Evolutionary conservation across 2,329 filamentous ascomycete species (phyloP), one percentile per base, ranked within the genome.

Genomic region (Onygena corvina): DNA sequence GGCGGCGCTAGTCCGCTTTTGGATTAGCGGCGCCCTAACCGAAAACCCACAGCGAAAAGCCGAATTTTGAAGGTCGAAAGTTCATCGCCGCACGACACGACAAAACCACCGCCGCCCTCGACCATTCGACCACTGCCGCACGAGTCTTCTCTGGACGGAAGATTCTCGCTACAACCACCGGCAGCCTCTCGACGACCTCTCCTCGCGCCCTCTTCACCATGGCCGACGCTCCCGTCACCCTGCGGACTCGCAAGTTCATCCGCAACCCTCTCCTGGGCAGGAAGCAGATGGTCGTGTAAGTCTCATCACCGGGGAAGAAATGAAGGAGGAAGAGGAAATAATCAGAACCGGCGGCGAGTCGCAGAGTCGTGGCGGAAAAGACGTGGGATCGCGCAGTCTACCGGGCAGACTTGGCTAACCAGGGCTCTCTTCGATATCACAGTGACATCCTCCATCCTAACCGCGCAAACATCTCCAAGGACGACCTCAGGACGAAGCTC

Each of bases 241-340:
- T 89, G 76, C 82, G 92, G 79, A 98, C 92, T 76, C 90, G 92
- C 86, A 96, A 96, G 81, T 98, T 98, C 86, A 93, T 96, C 77
- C 87, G 89, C 79, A 98, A 98, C 83, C 86, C 92, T 73, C 87
- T 98, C 70, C 84, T 98, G 71, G 87, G 84, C 72, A 86, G 90
- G 74, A 94, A 94, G 82, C 90, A 96, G 84, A 94, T 96, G 87
- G 90, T 95, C 76, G 86, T 95, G 90, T 95, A 87, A 81, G 85
- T 83, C n/a, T n/a, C n/a, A n/a, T n/a, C n/a, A n/a, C n/a, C 8
- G 29, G 35, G 29, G 20, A 50, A 33, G 3, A 2, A 6, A 11
- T 7, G 44, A 46, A 4, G 8, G 6, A n/a, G 16, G 18, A 16
- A 12, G 14, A n/a, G 23, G 8, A 29, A n/a, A 27, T 11, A 30